Evolutionary conservation across 1,284 basidiomycete genomes (phyloP), one percentile per base, ranked within the genome.

Genomic region (Phylloporus sp.): DNA sequence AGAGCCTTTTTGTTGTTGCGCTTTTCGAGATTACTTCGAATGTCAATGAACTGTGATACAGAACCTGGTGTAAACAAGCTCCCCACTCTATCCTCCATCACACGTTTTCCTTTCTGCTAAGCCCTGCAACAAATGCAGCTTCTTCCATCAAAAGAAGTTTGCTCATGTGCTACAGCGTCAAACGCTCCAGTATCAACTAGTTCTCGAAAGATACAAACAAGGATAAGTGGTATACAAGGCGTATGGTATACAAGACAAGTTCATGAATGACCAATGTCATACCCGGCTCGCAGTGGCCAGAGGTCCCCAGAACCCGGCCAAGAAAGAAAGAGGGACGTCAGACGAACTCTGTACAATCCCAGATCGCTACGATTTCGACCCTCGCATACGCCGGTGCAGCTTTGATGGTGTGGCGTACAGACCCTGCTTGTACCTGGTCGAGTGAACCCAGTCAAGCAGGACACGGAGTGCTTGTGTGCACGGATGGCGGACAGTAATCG

Each of bases 401-500:
- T 25, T 71, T 14, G 75, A 74, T 7, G 75, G 75, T 11, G 37
- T n/a, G 27, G 27, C 10, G 17, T 62, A 27, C 37, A 59, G 64
- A 6, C 66, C 66, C 41, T 62, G 69, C n/a, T 70, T n/a, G n/a
- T n/a, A n/a, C n/a, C n/a, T n/a, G n/a, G n/a, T n/a, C n/a, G n/a
- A n/a, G n/a, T n/a, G n/a, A n/a, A n/a, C n/a, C 60, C 23, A 47
- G 66, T 79, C 74, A 1, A 68, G 63, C 15, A 76, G 43, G 17
- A 66, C 57, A 23, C 63, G 68, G 23, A 77, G 62, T 0, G 73
- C 73, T 15, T 76, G 77, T 12, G 53, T 62, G 23, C 76, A 68
- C 4, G 76, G 73, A 41, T 74, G 73, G 27, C 76, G 73, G 25
- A 76, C 68, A 3, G 68, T 75, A 41, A 76, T 66, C 19, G 58